Evolutionary conservation across 306 rosid genomes (phyloP).

Genomic region (Prunus padus): DNA sequence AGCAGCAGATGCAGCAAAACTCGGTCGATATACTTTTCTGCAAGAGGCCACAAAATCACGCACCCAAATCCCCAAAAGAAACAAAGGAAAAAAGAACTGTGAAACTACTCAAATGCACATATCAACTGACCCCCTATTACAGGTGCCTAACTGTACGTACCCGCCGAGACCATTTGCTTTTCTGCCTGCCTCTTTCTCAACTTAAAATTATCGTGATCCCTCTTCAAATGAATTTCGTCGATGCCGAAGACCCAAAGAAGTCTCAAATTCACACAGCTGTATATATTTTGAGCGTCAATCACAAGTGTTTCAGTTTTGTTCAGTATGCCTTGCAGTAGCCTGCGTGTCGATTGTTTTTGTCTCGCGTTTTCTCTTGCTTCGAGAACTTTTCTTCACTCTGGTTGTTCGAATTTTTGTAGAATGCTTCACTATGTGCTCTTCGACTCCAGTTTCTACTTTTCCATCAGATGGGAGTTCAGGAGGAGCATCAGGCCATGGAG

Average conservation of each 20-base stretch:
- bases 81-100: constrained; percentile 18
- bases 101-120: constrained; percentile 32
- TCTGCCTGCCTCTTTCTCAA: constrained; percentile 28
- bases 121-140: constrained; percentile 35
- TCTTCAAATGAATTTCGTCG: constrained; percentile 28
- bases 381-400: constrained; percentile 56
- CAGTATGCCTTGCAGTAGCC: constrained; percentile 50
- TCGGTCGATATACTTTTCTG: constrained; percentile 28
- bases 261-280: constrained; percentile 39
- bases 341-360: constrained; percentile 55
- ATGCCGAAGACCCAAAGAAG: constrained; percentile 29
- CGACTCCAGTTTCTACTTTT: constrained; percentile 32
- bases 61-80: constrained; percentile 35
- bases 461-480: constrained; percentile 82
- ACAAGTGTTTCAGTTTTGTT: constrained; percentile 45
- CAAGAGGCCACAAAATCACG: constrained; percentile 31
- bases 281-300: constrained; percentile 25
- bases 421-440: constrained; percentile 51
- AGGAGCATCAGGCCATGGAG: constrained; percentile 97
- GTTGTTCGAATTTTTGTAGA: constrained; percentile 62
- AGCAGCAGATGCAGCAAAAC: constrained; percentile 34
- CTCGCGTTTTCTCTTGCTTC: constrained; percentile 86
- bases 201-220: constrained; percentile 8
- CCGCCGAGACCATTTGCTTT: constrained; percentile 28
- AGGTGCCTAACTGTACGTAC: constrained; percentile 24